Evolutionary conservation across 108 stramenopile species (phyloP), one percentile per base, ranked within the genome.

Genomic region (Pseudonitzschia multiseries): DNA sequence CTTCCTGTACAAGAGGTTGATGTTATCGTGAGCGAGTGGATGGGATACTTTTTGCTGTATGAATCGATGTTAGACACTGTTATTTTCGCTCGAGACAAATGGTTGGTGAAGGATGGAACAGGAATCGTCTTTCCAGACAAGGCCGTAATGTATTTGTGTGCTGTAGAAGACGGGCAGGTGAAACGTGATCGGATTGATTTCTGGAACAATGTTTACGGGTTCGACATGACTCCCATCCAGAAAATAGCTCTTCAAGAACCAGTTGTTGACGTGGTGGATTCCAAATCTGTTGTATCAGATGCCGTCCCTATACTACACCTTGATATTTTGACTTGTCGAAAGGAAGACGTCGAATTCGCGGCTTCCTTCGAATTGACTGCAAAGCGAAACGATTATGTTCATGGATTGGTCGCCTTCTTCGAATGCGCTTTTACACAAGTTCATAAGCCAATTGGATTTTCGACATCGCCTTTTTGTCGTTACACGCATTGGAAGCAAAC

Each of bases 401-500:
- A 99, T 80, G 97, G 91, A 20, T 83, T 99, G 53, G 95, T 96
- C 36, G 91, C 94, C 0, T 97, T 96, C 75, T 97, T 98, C 81
- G 98, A 99, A 82, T 96, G 95, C 69, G 93, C 86, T 8, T 99
- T 99, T 77, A 93, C 92, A 12, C 87, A 90, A 51, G 76, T 96
- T 41, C 96, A 94, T 70, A 97, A 97, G 81, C 98, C 98, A 6
- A 81, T 99, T n/a, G 91, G 87, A 9, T 97, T 98, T 71, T 91
- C 92, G 21, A 99, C 98, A 17, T 89, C 95, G 1, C 97, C 98
- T 8, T 90, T 89, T 74, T 89, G 91, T 28, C 80, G 85, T 27
- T 97, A 97, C 84, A 99, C 98, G 13, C 98, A 99, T 81, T 99
- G 98, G 98, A 99, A 99, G 78, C 97, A 98, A 74, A 94, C 93